Conservation (phyloP, 208 protist genomes). For the Crithidia brevicula region DNA sequence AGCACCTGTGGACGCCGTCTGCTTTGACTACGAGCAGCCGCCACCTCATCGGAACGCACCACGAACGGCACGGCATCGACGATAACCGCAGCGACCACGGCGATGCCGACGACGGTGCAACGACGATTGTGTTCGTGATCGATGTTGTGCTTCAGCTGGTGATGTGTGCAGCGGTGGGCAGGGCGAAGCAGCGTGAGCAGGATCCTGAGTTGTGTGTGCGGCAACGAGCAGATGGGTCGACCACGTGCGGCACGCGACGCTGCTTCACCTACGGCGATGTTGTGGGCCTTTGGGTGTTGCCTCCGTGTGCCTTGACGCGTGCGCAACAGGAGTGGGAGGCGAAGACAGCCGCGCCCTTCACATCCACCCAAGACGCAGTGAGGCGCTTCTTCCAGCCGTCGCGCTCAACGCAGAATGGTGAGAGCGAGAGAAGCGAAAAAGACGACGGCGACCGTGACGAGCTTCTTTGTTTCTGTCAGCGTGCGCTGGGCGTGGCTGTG, state of each 20-base stretch:
- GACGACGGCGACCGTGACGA: too few relatives aligned
- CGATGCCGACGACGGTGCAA: too few relatives aligned
- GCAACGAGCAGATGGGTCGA: conserved; percentile 16
- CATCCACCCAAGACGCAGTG: conserved; percentile 3
- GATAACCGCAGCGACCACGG: conserved; percentile 1
- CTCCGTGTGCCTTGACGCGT: background rate
- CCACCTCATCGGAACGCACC: too few relatives aligned
- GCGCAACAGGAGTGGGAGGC: conserved; percentile 24
- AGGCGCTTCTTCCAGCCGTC: conserved; percentile 16
- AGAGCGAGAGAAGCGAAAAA: too few relatives aligned
- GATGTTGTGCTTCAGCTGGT: conserved; percentile 31
- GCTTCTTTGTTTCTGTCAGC: too few relatives aligned
- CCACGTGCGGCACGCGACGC: conserved; percentile 29
- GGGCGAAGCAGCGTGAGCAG: conserved; percentile 47
- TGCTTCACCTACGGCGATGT: conserved; percentile 66
- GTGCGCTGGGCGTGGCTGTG: conserved; percentile 34
- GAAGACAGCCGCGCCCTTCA: background rate
- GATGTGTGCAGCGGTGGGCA: conserved; percentile 47
- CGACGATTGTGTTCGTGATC: conserved; percentile 39
- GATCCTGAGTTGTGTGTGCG: conserved; percentile 53
- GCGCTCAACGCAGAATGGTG: background rate
- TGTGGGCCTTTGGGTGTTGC: conserved; percentile 38
- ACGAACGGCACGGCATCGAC: too few relatives aligned
- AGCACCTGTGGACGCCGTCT: too few relatives aligned
- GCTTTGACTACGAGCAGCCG: too few relatives aligned